Evolutionary conservation across 2,329 filamentous ascomycete species (phyloP).

Genomic region (Endoconidiophora laricicola): DNA sequence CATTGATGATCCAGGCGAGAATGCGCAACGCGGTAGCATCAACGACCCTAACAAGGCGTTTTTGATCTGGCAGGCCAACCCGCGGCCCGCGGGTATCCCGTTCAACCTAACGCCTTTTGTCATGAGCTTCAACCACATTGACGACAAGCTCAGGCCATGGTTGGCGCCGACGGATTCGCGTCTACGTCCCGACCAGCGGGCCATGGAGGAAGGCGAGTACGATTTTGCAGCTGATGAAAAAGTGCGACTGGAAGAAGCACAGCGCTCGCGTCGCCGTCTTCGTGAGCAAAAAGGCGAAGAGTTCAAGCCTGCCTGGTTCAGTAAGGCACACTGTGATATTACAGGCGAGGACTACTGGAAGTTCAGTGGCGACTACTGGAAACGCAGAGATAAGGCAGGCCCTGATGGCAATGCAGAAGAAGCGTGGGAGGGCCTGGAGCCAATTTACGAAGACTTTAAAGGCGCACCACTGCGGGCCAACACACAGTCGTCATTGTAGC

Average conservation of each 20-base stretch:
- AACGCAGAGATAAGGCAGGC: constrained; percentile 48
- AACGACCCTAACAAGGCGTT: constrained; percentile 60
- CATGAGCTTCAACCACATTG: constrained; percentile 80
- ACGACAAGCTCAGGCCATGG: constrained; percentile 60
- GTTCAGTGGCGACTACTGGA: constrained; percentile 83
- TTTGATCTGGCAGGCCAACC: constrained; percentile 81
- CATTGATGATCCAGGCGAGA: constrained; percentile 40
- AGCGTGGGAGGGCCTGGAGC: constrained; percentile 58
- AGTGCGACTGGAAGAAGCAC: constrained; percentile 82
- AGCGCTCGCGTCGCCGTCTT: constrained; percentile 56
- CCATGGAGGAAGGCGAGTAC: constrained; percentile 98
- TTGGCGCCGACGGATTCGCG: constrained; percentile 86
- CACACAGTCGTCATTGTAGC: constrained; percentile 10
- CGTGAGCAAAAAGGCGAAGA: constrained; percentile 67
- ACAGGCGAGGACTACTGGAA: constrained; percentile 86
- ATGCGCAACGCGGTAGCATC: constrained; percentile 33
- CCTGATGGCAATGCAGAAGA: constrained; percentile 32
- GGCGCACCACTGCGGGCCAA: constrained; percentile 6
- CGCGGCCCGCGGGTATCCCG: constrained; percentile 66
- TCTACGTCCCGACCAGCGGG: constrained; percentile 83
- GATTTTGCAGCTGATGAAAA: constrained; percentile 88
- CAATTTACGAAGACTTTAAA: constrained; percentile 41
- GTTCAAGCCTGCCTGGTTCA: constrained; percentile 76
- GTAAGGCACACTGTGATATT: constrained; percentile 50
- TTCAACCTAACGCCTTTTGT: constrained; percentile 97